Percentiles rank a stretch among this genome's conserved stretches.
Conservation (phyloP, 768 basidiomycete genomes). For the Mycena haematopus region DNA sequence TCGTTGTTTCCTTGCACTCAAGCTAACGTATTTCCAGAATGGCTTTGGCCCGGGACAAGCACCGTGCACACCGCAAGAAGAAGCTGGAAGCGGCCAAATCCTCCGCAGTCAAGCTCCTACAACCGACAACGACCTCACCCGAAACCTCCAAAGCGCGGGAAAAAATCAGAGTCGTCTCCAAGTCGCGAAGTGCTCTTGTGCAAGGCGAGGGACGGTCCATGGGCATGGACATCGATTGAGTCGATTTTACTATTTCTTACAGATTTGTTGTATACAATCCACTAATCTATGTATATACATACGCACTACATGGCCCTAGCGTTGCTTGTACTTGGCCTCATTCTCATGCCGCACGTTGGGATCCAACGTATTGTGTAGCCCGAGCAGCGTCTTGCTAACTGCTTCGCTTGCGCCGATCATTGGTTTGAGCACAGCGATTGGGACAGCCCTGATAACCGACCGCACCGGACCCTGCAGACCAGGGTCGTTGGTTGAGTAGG, state of each 20-base stretch:
- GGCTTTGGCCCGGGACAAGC: conserved; percentile 81
- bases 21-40: conserved; percentile 60
- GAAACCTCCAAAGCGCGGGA: conserved; percentile 63
- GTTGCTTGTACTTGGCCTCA: conserved; percentile 93
- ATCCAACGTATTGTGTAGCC: conserved; percentile 92
- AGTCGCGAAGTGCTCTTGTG: conserved; percentile 74
- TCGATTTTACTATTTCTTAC: conserved; percentile 14
- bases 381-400: conserved; percentile 92
- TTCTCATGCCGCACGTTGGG: conserved; percentile 83
- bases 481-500: conserved; percentile 16
- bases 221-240: conserved; percentile 88
- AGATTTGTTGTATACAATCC: conserved; percentile 24
- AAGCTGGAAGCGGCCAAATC: conserved; percentile 60
- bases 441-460: conserved; percentile 95
- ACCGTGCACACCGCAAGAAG: conserved; percentile 75
- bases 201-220: conserved; percentile 86
- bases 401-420: conserved; percentile 99
- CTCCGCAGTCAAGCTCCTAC: conserved; percentile 60
- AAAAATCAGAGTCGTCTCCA: conserved; percentile 77
- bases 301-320: conserved; percentile 41
- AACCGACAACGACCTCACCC: conserved; percentile 59
- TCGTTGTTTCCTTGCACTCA: conserved; percentile 8
- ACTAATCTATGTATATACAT: conserved; percentile 29
- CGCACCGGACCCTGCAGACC: conserved; percentile 80
- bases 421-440: conserved; percentile 95